phyloP scores from a whole-genome alignment of 495 filamentous ascomycete species.

The Aspergillus sclerotiicarbonarius region DNA sequence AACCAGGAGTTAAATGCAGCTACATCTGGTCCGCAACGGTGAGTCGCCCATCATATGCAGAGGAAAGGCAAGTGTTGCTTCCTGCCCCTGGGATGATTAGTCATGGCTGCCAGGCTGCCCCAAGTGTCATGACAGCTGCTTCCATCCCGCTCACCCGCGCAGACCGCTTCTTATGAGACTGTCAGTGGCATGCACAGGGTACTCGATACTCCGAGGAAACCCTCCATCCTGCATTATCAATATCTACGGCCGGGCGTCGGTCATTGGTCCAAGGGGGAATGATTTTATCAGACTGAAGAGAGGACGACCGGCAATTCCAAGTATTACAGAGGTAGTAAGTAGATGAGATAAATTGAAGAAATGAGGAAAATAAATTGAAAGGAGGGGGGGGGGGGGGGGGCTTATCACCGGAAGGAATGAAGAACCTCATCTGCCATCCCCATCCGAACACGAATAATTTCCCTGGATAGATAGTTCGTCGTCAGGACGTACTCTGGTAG shows the following conservation, averaged over 20 bases:
- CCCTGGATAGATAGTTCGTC: no score
- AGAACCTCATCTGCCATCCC: no score
- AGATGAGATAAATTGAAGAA: no score
- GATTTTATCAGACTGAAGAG: no score
- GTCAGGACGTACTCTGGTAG: no score
- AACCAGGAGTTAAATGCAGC: background rate
- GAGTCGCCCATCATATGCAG: background rate
- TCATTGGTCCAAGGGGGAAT: no score
- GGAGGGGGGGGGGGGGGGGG: no score
- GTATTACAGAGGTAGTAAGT: no score
- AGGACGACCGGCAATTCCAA: no score
- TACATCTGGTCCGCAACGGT: background rate
- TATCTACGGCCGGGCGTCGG: background rate
- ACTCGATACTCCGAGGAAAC: background rate
- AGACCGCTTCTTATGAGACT: slow-evolving; percentile 22
- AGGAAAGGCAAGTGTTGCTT: background rate
- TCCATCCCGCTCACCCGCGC: slow-evolving; percentile 12
- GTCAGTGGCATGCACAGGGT: background rate
- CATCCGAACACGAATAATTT: no score
- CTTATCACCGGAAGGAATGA: no score
- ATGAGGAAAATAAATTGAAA: no score
- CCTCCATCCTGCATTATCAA: slow-evolving; percentile 1
- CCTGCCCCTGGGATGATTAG: background rate
- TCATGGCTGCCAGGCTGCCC: background rate
- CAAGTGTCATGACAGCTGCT: slow-evolving; percentile 1